Conservation (phyloP, 768 basidiomycete genomes). For the Naganishia kalamii region DNA sequence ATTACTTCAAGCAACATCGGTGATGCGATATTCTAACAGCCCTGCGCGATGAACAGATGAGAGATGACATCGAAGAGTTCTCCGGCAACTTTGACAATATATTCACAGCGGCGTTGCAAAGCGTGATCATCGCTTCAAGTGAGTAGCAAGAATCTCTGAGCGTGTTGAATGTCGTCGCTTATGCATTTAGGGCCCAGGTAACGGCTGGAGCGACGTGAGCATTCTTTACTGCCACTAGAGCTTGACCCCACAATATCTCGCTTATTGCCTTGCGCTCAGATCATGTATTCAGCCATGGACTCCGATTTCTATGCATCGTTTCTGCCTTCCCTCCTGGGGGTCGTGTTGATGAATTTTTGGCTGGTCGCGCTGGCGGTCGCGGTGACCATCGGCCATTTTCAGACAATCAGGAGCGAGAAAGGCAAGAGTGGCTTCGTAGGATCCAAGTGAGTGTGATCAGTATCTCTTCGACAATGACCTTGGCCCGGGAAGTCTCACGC, state of each 20-base stretch:
- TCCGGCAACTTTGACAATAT: conserved; percentile 84
- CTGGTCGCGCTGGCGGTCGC: conserved; percentile 88
- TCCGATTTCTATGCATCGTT: conserved; percentile 82
- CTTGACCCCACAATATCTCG: conserved; percentile 34
- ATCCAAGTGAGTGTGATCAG: conserved; percentile 41
- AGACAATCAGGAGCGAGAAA: conserved; percentile 67
- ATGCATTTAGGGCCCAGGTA: conserved; percentile 28
- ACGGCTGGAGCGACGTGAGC: conserved; percentile 44
- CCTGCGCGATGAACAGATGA: conserved; percentile 21
- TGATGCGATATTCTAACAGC: neutral
- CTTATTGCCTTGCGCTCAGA: conserved; percentile 54
- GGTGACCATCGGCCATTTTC: conserved; percentile 82
- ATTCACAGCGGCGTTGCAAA: conserved; percentile 70
- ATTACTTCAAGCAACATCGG: neutral
- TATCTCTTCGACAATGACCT: neutral
- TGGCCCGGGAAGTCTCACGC: neutral
- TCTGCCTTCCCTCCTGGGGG: conserved; percentile 75
- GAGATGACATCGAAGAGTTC: conserved; percentile 56
- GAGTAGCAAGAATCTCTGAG: conserved; percentile 42
- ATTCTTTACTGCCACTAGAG: neutral
- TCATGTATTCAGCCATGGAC: conserved; percentile 86
- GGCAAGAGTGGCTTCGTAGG: conserved; percentile 91
- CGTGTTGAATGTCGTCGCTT: neutral
- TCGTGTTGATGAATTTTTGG: conserved; percentile 79
- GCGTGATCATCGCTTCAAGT: conserved; percentile 74